phyloP scores from a whole-genome alignment of 2,329 filamentous ascomycete species.

The Elsinoe fawcettii region DNA sequence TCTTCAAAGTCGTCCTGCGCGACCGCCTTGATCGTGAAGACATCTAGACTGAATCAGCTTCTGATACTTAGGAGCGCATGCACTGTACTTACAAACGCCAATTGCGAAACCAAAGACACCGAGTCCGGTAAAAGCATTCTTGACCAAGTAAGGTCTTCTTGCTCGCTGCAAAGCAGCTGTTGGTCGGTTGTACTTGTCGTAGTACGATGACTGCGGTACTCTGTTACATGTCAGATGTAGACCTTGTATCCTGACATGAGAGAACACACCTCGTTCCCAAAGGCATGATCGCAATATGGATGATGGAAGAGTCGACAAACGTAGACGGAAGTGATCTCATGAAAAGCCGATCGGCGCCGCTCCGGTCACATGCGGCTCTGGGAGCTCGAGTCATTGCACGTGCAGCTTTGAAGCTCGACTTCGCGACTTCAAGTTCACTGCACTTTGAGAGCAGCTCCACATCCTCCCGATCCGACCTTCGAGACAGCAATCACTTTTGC shows the following conservation, averaged over 20 bases:
- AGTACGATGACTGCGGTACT: conserved; percentile 72
- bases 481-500: too few relatives aligned
- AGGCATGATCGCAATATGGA: conserved; percentile 19
- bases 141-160: conserved; percentile 82
- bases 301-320: neutral
- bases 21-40: conserved; percentile 71
- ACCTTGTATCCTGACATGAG: conserved; percentile 1
- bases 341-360: neutral
- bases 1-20: conserved; percentile 97
- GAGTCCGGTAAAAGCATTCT: conserved; percentile 77
- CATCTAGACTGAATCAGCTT: conserved; percentile 40
- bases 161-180: conserved; percentile 85
- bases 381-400: conserved; percentile 1
- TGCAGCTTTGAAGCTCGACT: neutral
- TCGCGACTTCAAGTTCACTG: neutral
- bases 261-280: conserved; percentile 21
- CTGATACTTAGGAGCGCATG: neutral
- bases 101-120: conserved; percentile 67
- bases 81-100: conserved; percentile 66
- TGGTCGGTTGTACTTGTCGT: conserved; percentile 78
- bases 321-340: neutral
- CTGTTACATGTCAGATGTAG: conserved; percentile 28
- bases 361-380: conserved; percentile 6
- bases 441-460: neutral
- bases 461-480: too few relatives aligned